Base-by-base conservation (phyloP, 129 eudicot species). In the Centella asiatica region DNA sequence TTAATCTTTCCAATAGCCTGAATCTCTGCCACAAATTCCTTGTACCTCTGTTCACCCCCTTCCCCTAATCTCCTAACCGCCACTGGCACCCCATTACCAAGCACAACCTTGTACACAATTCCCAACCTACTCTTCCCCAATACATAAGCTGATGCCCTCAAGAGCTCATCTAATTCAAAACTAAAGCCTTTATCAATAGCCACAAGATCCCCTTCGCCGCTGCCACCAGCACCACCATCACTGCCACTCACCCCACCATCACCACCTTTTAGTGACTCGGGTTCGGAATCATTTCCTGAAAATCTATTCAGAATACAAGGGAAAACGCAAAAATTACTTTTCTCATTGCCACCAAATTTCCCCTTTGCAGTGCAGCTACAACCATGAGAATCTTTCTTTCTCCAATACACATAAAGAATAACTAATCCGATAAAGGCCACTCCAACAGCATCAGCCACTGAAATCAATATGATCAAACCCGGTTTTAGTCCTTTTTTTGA, bases 91-190 rank as follows among this genome's bases (percentile, higher is more conserved):
- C 99, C 99, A 64, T 83, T 93, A 9, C 96, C 95, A 5, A 93
- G 81, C 63, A 93, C 99, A 44, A 88, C 99, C 69, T 93, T 93
- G 52, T 93, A 93, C 72, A 93, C 99, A 62, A 93, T 93, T 47
- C 99, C 99, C 69, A 93, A 62, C 60, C 95, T 88, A 24, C 99
- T 93, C 64, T 93, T 93, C 32, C 99, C 99, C 76, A 87, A 68
- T 40, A 93, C 99, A 77, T 93, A 93, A 66, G 96, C 99, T 2
- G 99, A 88, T 5, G 99, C 99, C 40, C 95, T 85, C 80, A 87
- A 72, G 26, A 93, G 67, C 80, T 93, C 99, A 58, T 88, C 96
- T 17, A 88, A 62, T 80, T 93, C 96, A 47, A 82, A 72, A 47
- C 72, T 73, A 67, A 93, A 93, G 65, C 96, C 96, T 62, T 88